Conservation (phyloP, 176 grass and related monocot genomes). For the Pontederia paniculata region DNA sequence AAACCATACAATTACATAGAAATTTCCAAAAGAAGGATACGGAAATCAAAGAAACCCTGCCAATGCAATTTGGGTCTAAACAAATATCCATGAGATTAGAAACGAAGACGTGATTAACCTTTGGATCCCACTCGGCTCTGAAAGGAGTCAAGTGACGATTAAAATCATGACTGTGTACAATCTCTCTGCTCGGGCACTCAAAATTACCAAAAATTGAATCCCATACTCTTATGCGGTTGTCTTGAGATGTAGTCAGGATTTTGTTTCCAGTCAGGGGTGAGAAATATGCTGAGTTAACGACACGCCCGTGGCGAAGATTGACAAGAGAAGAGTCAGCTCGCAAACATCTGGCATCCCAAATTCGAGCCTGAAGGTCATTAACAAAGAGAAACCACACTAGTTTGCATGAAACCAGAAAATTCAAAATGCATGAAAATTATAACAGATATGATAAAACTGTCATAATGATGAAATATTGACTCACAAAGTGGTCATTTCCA, state of each 20-base stretch:
- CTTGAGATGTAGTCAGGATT: slow-evolving; percentile 82
- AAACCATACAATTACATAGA: neutral
- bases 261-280: slow-evolving; percentile 71
- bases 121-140: slow-evolving; percentile 94
- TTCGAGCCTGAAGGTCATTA: slow-evolving; percentile 43
- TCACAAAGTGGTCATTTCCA: slow-evolving; percentile 95
- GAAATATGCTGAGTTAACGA: slow-evolving; percentile 96
- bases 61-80: neutral
- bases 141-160: slow-evolving; percentile 93
- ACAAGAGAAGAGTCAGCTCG: slow-evolving; percentile 44
- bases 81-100: neutral
- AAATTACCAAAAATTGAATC: slow-evolving; percentile 89
- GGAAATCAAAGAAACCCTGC: neutral
- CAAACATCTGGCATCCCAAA: slow-evolving; percentile 77
- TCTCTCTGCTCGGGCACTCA: slow-evolving; percentile 80
- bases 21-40: neutral
- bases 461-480: slow-evolving; percentile 8
- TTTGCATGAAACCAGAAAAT: slow-evolving; percentile 9
- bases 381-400: neutral
- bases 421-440: neutral
- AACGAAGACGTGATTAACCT: slow-evolving; percentile 29
- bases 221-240: slow-evolving; percentile 92
- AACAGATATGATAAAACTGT: neutral
- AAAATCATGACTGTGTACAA: slow-evolving; percentile 97
- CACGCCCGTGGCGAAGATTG: slow-evolving; percentile 66